Evolutionary conservation across 148 eudicot species (phyloP).

Genomic region (Nepenthes mirabilis): DNA sequence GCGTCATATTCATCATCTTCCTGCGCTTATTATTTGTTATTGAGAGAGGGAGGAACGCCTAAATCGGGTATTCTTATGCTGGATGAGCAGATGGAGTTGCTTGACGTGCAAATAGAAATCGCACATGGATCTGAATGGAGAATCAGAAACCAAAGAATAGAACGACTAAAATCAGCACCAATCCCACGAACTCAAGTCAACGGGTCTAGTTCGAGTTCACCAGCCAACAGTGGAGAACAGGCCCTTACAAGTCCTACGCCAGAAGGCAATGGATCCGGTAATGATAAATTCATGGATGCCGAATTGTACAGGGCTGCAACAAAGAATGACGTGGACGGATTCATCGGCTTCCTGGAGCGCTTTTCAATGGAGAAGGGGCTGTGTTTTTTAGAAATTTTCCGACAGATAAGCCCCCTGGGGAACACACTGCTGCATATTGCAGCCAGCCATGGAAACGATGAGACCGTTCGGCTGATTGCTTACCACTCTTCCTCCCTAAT

Average conservation of each 20-base stretch:
- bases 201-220: neutral
- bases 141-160: neutral
- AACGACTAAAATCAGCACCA: neutral
- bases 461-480: constrained; percentile 1
- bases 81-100: neutral
- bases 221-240: neutral
- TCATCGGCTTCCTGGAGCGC: neutral
- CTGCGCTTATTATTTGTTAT: too few species aligned
- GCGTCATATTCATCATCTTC: too few species aligned
- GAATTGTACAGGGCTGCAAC: constrained; percentile 4
- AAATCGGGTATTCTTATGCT: neutral
- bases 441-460: neutral
- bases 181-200: neutral
- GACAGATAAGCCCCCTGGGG: constrained; percentile 7
- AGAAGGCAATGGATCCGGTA: neutral
- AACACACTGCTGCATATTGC: constrained; percentile 14
- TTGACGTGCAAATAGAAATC: neutral
- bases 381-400: neutral
- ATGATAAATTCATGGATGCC: neutral
- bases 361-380: neutral
- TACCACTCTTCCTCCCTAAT: neutral
- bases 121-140: neutral
- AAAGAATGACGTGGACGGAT: neutral
- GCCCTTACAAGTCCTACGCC: neutral
- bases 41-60: neutral